These are phyloP conservation scores for Trichosporon faecale DNA, from an alignment of 1,284 basidiomycete species.

Conservation along the genomic window DNA sequence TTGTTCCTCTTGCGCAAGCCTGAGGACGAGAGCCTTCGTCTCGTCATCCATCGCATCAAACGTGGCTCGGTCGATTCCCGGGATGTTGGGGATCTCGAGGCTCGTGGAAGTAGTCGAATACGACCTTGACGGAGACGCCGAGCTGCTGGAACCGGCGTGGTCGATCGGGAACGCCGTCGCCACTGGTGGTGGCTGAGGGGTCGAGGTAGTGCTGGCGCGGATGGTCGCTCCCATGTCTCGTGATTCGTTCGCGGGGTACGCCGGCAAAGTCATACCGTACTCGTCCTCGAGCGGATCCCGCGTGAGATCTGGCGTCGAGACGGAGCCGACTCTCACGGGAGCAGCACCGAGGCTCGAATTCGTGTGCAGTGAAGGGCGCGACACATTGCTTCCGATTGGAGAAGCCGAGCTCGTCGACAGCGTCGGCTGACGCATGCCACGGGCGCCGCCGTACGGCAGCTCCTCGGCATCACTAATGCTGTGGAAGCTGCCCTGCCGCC, in stretches of 20 bases:
- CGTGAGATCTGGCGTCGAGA: slow-evolving; percentile 12
- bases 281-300: slow-evolving; percentile 11
- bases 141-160: slow-evolving; percentile 7
- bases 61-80: background rate
- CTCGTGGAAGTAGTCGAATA: background rate
- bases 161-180: background rate
- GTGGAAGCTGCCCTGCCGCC: slow-evolving; percentile 15
- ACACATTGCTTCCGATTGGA: background rate
- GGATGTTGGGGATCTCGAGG: background rate
- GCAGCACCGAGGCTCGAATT: background rate
- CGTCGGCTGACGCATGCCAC: background rate
- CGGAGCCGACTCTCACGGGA: background rate
- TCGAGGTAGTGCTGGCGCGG: background rate
- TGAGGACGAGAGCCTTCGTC: slow-evolving; percentile 31
- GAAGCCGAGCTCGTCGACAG: background rate
- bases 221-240: background rate
- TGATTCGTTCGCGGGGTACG: background rate
- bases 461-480: slow-evolving; percentile 14
- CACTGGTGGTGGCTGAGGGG: background rate
- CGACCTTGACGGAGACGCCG: background rate
- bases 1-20: slow-evolving; percentile 33
- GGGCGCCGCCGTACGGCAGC: background rate
- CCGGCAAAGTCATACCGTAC: background rate
- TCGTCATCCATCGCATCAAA: slow-evolving; percentile 9
- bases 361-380: background rate